These are phyloP conservation scores for Pythium chondricola DNA, from an alignment of 352 stramenopile species.

Conservation along the genomic window DNA sequence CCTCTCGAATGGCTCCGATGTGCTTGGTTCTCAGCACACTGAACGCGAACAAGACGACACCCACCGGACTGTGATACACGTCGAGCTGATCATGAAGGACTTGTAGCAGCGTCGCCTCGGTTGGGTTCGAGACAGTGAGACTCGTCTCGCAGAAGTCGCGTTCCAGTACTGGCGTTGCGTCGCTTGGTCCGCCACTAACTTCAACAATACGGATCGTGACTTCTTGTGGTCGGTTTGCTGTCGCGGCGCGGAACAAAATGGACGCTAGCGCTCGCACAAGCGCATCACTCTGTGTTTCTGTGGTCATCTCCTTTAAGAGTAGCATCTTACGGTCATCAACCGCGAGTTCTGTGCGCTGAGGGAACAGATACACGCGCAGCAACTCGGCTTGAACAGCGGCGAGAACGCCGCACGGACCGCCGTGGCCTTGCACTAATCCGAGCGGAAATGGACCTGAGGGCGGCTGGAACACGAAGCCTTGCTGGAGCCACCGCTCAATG, in stretches of 20 bases:
- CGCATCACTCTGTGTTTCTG: conserved; percentile 4
- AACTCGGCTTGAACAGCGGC: conserved; percentile 74
- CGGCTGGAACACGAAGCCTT: conserved; percentile 48
- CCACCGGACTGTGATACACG: conserved; percentile 26
- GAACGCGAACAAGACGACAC: conserved; percentile 69
- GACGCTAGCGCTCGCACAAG: conserved; percentile 20
- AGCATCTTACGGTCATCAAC: background rate
- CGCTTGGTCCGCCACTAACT: background rate
- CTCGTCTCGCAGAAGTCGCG: background rate
- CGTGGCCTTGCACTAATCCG: conserved; percentile 68
- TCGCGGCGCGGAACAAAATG: conserved; percentile 15
- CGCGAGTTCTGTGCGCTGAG: conserved; percentile 1
- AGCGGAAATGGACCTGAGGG: conserved; percentile 28
- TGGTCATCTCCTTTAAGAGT: background rate
- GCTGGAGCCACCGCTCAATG: conserved; percentile 42
- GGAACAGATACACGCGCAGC: conserved; percentile 49
- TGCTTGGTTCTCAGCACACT: conserved; percentile 61
- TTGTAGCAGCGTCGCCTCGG: conserved; percentile 7
- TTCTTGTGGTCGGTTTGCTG: too few species aligned
- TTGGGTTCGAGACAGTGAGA: background rate
- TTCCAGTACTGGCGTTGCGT: background rate
- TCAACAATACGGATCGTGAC: background rate
- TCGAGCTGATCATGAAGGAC: conserved; percentile 13
- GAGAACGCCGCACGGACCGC: conserved; percentile 77
- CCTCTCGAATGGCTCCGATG: conserved; percentile 31